Conservation (phyloP, 257 asterid species). For the Knoxia roxburghii region DNA sequence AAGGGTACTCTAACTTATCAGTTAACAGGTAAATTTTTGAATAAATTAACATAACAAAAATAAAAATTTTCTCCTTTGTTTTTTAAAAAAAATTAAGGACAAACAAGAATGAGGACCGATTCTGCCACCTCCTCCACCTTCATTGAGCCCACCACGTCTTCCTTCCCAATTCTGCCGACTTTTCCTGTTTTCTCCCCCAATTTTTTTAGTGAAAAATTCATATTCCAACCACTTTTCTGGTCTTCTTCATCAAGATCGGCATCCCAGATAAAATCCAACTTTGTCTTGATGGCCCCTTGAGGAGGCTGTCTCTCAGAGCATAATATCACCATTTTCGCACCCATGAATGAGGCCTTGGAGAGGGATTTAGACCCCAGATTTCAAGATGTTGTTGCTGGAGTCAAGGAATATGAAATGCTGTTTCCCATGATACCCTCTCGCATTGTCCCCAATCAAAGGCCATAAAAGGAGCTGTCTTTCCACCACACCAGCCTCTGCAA, state of each 20-base stretch:
- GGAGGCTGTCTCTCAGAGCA: slow-evolving; percentile 65
- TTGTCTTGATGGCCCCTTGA: slow-evolving; percentile 82
- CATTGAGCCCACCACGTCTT: too few species aligned
- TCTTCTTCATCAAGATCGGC: neutral
- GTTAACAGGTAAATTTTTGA: too few species aligned
- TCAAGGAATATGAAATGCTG: slow-evolving; percentile 69
- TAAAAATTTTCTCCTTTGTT: too few species aligned
- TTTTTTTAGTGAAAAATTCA: slow-evolving; percentile 32
- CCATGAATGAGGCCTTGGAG: slow-evolving; percentile 73
- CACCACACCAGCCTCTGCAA: slow-evolving; percentile 46
- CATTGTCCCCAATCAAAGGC: slow-evolving; percentile 48
- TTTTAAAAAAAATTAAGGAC: too few species aligned
- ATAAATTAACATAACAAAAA: too few species aligned
- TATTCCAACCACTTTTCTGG: slow-evolving; percentile 8
- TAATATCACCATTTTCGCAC: slow-evolving; percentile 91
- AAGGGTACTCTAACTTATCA: too few species aligned
- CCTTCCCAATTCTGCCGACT: too few species aligned
- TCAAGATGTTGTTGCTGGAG: slow-evolving; percentile 70
- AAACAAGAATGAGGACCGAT: too few species aligned
- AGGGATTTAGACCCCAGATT: slow-evolving; percentile 87
- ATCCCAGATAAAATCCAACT: slow-evolving; percentile 67
- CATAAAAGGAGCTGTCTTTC: neutral
- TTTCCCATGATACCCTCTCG: slow-evolving; percentile 84
- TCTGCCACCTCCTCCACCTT: too few species aligned
- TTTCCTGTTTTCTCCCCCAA: too few species aligned